Evolutionary conservation across 345 rosid genomes (phyloP).

Genomic region (Ceriops zippeliana): DNA sequence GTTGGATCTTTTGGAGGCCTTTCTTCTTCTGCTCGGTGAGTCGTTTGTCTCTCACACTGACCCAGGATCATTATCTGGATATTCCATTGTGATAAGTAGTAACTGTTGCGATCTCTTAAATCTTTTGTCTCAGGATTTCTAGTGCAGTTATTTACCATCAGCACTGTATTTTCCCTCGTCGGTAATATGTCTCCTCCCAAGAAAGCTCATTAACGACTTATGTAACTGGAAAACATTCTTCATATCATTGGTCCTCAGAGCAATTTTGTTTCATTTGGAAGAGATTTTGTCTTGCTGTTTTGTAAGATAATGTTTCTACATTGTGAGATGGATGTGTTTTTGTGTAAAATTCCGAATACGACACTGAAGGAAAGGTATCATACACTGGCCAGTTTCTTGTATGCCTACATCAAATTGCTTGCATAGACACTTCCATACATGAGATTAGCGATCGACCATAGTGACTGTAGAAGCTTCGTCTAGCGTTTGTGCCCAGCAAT

Average conservation of each 20-base stretch:
- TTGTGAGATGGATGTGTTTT: no score
- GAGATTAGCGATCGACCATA: no score
- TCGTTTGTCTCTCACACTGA: background rate
- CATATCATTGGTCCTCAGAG: background rate
- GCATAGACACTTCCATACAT: no score
- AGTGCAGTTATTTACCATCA: conserved; percentile 39
- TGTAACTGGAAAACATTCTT: background rate
- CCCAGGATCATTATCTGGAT: background rate
- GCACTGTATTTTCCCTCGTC: conserved; percentile 41
- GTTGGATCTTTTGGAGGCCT: conserved; percentile 31
- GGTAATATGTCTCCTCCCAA: conserved; percentile 79
- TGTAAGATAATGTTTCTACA: no score
- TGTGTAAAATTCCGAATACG: no score
- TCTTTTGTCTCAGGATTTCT: conserved; percentile 34
- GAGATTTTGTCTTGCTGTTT: background rate
- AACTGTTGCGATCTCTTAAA: background rate
- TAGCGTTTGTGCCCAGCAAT: no score
- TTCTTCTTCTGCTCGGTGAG: conserved; percentile 43
- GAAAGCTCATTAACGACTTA: conserved; percentile 37
- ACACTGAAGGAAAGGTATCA: no score
- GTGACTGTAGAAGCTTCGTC: no score
- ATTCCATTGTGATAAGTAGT: background rate
- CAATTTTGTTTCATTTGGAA: background rate
- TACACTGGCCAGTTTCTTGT: no score
- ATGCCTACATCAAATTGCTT: no score